These are phyloP conservation scores for Leptomonas pyrrhocoris DNA, from an alignment of 208 protist species.

Conservation along the genomic window DNA sequence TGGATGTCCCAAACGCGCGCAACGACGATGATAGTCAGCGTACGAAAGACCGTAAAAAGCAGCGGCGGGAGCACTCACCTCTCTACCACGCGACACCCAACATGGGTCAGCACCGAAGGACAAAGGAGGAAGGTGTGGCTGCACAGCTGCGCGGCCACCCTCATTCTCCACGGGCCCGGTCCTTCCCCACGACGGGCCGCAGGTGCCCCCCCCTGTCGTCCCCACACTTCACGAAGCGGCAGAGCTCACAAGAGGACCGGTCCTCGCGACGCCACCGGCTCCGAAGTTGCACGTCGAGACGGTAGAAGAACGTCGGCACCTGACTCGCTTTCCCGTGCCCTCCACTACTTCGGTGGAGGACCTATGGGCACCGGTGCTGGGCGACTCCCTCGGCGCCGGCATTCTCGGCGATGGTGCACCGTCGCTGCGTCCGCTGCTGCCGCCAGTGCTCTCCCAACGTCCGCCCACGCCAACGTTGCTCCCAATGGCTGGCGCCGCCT, in stretches of 20 bases:
- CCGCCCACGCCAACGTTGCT: constrained; percentile 10
- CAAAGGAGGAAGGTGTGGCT: too few species aligned
- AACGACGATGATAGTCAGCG: background rate
- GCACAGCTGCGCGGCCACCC: background rate
- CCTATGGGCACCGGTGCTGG: background rate
- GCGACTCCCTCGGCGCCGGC: background rate
- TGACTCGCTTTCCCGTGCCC: background rate
- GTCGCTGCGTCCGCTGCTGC: background rate
- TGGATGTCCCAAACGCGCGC: background rate
- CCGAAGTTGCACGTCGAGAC: background rate
- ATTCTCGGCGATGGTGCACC: background rate
- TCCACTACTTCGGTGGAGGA: background rate
- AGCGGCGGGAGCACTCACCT: background rate
- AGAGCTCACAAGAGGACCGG: background rate
- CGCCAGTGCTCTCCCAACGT: background rate
- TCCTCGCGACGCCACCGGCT: background rate
- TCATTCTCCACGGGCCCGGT: background rate
- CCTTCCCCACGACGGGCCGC: background rate
- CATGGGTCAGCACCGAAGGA: background rate
- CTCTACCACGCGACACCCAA: background rate
- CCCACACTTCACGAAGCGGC: background rate
- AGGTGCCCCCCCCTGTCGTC: background rate
- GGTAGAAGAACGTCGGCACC: constrained; percentile 12
- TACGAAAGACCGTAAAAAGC: background rate
- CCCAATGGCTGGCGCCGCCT: background rate